Conservation (phyloP, 2,329 filamentous ascomycete species). For the Pseudogymnoascus pannorum region DNA sequence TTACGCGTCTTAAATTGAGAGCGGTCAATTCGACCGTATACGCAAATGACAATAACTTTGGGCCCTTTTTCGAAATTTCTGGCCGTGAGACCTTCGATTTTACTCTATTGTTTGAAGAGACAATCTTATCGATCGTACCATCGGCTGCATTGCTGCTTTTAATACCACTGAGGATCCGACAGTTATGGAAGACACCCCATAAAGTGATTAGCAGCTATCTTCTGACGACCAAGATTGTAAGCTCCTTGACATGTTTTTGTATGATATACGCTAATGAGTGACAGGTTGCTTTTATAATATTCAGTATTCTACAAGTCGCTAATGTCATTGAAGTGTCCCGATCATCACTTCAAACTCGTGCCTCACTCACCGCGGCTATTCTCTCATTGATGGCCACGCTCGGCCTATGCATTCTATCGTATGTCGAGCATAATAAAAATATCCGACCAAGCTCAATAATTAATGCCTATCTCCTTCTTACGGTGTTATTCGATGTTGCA, state of each 20-base stretch:
- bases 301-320: slow-evolving; percentile 18
- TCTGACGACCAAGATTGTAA: slow-evolving; percentile 20
- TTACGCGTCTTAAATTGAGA: slow-evolving; percentile 3
- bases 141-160: slow-evolving; percentile 20
- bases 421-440: slow-evolving; percentile 19
- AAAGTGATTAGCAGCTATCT: slow-evolving; percentile 20
- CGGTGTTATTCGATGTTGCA: slow-evolving; percentile 22
- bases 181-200: slow-evolving; percentile 15
- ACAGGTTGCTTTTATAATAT: slow-evolving; percentile 17
- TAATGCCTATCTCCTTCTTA: slow-evolving; percentile 22
- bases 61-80: slow-evolving; percentile 15
- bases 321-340: slow-evolving; percentile 15
- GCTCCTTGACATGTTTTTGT: neutral
- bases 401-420: slow-evolving; percentile 17
- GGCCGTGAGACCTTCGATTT: slow-evolving; percentile 20
- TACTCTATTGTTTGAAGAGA: slow-evolving; percentile 25
- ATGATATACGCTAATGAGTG: neutral
- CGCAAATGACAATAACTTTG: slow-evolving; percentile 16
- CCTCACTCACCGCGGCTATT: slow-evolving; percentile 18
- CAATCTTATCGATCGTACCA: slow-evolving; percentile 23
- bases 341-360: slow-evolving; percentile 14
- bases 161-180: slow-evolving; percentile 17
- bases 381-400: slow-evolving; percentile 17
- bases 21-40: slow-evolving; percentile 9
- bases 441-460: slow-evolving; percentile 21